A percentile compares a stretch with the other conserved stretches of the same genome.
Evolutionary conservation across 495 filamentous ascomycete genomes (phyloP).

Genomic region (Tuber microsphaerosporum): DNA sequence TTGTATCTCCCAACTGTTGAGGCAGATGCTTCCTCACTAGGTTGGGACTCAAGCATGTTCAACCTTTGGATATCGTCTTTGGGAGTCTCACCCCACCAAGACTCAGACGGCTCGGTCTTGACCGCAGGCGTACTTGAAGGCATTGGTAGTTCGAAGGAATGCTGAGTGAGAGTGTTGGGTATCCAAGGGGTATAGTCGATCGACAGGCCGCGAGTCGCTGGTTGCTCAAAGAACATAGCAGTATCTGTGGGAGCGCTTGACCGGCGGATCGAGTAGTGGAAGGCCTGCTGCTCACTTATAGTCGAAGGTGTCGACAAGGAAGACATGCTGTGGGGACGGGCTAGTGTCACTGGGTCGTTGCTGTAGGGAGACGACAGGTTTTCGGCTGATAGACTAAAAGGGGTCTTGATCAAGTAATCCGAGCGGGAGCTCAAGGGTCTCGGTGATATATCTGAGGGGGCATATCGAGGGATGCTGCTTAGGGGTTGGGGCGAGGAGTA

Average conservation of each 20-base stretch:
- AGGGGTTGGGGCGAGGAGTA: constrained; percentile 25
- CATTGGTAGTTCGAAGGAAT: constrained; percentile 23
- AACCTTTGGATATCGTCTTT: constrained; percentile 18
- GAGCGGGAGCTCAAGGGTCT: constrained; percentile 30
- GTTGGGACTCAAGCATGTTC: constrained; percentile 11
- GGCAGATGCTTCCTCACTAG: constrained; percentile 11
- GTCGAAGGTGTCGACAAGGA: constrained; percentile 22
- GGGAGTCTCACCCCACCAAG: constrained; percentile 22
- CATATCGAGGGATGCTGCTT: constrained; percentile 20
- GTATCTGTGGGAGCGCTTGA: constrained; percentile 27
- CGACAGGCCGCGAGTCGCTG: constrained; percentile 17
- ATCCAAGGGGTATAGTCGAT: constrained; percentile 25
- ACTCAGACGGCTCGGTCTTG: constrained; percentile 15
- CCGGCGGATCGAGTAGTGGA: constrained; percentile 27
- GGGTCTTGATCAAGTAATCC: constrained; percentile 16
- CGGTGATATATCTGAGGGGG: constrained; percentile 26
- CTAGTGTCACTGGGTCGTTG: constrained; percentile 27
- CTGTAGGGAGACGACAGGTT: constrained; percentile 17
- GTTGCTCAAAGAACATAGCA: constrained; percentile 24
- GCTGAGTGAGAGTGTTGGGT: constrained; percentile 13
- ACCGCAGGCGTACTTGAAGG: constrained; percentile 13
- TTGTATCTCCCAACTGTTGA: constrained; percentile 18
- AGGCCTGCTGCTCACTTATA: constrained; percentile 12
- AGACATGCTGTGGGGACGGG: constrained; percentile 39
- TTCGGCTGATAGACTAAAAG: constrained; percentile 34